Percentiles rank a stretch among this genome's conserved stretches.
Evolutionary conservation across 345 rosid genomes (phyloP).

Genomic region (Camelina neglecta): DNA sequence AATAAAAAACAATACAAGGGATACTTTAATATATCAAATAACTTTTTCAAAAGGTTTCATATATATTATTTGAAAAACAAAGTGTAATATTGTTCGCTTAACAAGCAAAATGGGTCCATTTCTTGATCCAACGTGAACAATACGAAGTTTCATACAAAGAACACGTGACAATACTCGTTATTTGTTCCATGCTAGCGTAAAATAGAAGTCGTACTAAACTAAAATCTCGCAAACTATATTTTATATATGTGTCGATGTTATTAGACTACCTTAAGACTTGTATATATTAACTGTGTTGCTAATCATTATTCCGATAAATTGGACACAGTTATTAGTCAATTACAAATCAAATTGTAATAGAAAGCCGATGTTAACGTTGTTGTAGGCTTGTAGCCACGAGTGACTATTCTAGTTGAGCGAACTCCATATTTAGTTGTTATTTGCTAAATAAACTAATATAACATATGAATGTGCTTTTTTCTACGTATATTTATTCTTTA

Average conservation of each 20-base stretch:
- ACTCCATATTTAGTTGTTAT: constrained; percentile 1
- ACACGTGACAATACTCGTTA: constrained; percentile 32
- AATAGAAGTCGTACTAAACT: constrained; percentile 7
- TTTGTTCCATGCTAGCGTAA: not conserved
- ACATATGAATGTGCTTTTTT: constrained; percentile 11
- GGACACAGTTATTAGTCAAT: not conserved
- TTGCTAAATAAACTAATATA: not conserved
- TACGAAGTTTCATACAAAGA: constrained; percentile 7
- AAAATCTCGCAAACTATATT: not conserved
- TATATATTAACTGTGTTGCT: not conserved
- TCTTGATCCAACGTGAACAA: constrained; percentile 10
- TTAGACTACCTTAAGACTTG: not conserved
- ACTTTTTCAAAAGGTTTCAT: not conserved
- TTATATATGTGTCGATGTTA: not conserved
- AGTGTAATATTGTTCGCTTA: not conserved
- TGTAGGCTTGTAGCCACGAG: constrained; percentile 3
- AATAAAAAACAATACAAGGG: not conserved
- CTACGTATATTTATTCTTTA: not conserved
- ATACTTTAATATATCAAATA: constrained; percentile 6
- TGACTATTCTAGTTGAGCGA: constrained; percentile 21
- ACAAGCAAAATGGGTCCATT: not conserved
- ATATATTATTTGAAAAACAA: not conserved
- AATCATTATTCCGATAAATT: not conserved
- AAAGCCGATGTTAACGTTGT: not conserved
- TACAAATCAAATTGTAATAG: not conserved